Conservation (phyloP, 164 flowering plant species). For the Chimonanthus praecox region DNA sequence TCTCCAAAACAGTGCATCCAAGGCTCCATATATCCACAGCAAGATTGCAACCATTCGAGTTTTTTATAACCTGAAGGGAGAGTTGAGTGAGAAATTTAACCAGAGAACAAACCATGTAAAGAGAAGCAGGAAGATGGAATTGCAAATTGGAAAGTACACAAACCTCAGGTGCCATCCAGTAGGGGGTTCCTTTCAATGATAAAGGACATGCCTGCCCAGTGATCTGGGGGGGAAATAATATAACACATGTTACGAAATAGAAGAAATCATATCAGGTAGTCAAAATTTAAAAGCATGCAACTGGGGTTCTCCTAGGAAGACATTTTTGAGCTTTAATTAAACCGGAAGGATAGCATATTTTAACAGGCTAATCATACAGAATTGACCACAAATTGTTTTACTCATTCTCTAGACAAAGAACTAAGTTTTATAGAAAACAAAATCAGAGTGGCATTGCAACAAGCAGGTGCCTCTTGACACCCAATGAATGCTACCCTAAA, state of each 20-base stretch:
- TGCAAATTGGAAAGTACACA: conserved; percentile 8
- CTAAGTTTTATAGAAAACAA: too few species aligned
- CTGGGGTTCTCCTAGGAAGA: neutral
- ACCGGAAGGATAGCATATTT: neutral
- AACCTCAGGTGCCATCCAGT: conserved; percentile 99
- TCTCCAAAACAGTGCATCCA: conserved; percentile 91
- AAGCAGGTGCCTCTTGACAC: too few species aligned
- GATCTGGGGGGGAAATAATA: conserved; percentile 37
- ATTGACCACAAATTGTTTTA: too few species aligned
- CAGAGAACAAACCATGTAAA: neutral
- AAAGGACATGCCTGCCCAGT: conserved; percentile 79
- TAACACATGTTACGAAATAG: neutral
- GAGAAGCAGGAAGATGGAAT: neutral
- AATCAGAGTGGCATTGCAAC: too few species aligned
- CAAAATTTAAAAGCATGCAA: neutral
- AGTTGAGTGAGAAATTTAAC: conserved; percentile 4
- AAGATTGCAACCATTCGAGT: conserved; percentile 67
- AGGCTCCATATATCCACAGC: conserved; percentile 95
- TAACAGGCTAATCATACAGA: too few species aligned
- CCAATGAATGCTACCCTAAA: too few species aligned
- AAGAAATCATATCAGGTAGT: neutral
- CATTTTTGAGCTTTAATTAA: neutral
- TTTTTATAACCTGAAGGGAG: conserved; percentile 56
- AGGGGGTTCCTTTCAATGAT: conserved; percentile 84
- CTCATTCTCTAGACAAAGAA: too few species aligned